A percentile compares a stretch with the other conserved stretches of the same genome.
phyloP scores from a whole-genome alignment of 768 basidiomycete species.

The Boletus bicolor region DNA sequence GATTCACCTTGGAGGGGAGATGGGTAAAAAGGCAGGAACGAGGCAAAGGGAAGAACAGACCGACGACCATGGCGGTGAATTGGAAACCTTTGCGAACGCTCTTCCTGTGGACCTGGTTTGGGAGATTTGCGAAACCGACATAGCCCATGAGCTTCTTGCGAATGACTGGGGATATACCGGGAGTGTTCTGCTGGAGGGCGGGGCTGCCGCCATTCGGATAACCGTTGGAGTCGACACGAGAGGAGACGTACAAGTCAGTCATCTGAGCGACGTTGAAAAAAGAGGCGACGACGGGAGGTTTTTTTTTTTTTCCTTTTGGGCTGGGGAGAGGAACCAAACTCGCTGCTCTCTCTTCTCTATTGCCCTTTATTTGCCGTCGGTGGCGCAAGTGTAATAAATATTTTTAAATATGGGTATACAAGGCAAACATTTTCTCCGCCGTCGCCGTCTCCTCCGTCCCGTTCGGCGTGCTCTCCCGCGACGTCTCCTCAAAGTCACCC shows the following conservation, averaged over 20 bases:
- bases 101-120: conserved; percentile 99
- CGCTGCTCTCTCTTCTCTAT: not conserved
- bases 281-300: conserved; percentile 28
- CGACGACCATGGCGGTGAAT: conserved; percentile 98
- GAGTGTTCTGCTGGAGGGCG: conserved; percentile 43
- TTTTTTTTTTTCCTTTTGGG: conserved; percentile 46
- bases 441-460: not conserved
- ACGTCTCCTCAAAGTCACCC: not conserved
- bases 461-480: not conserved
- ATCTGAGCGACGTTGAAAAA: conserved; percentile 43
- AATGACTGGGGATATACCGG: conserved; percentile 40
- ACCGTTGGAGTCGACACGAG: conserved; percentile 64
- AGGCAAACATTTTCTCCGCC: conserved; percentile 37
- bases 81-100: conserved; percentile 98
- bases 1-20: conserved; percentile 73
- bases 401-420: conserved; percentile 35
- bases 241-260: conserved; percentile 73
- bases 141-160: conserved; percentile 96
- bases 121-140: conserved; percentile 95
- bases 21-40: conserved; percentile 10
- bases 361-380: conserved; percentile 35
- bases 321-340: conserved; percentile 38
- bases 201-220: conserved; percentile 61
- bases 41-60: conserved; percentile 49
- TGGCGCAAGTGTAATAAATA: conserved; percentile 24